These are phyloP conservation scores for Euphorbia tirucalli DNA, from an alignment of 345 rosid genomes.

Conservation along the genomic window DNA sequence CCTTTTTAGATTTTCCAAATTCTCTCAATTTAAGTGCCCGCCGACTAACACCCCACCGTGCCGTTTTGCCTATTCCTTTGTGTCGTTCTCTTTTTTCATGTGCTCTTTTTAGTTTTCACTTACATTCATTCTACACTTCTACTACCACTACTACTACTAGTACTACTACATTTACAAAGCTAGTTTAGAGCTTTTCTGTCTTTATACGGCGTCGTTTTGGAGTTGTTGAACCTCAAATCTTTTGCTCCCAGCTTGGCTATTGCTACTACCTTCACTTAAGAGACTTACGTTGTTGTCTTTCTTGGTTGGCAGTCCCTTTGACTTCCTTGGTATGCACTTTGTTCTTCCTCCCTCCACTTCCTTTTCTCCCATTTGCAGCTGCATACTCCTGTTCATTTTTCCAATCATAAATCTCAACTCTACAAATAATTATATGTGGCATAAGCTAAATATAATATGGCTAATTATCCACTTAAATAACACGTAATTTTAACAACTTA, in stretches of 20 bases:
- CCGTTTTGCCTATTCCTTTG: not conserved
- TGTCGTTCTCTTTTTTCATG: not conserved
- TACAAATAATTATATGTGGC: no score
- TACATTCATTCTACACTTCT: no score
- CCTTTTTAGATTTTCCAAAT: slow-evolving; percentile 5
- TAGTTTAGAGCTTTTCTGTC: no score
- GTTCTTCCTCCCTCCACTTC: slow-evolving; percentile 39
- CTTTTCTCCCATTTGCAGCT: slow-evolving; percentile 35
- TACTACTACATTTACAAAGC: slow-evolving; percentile 8
- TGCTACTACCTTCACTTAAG: no score
- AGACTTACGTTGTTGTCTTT: slow-evolving; percentile 22
- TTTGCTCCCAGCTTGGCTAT: slow-evolving; percentile 6
- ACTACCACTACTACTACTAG: not conserved
- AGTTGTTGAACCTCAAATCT: not conserved
- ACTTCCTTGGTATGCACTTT: slow-evolving; percentile 50
- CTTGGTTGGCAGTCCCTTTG: slow-evolving; percentile 32
- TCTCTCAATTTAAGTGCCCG: slow-evolving; percentile 5
- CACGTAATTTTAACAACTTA: no score
- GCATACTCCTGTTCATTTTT: slow-evolving; percentile 34
- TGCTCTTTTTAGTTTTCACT: no score
- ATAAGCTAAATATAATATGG: no score
- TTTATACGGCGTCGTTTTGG: not conserved
- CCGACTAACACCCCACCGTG: no score
- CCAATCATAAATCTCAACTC: not conserved
- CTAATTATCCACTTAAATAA: no score